A percentile compares a stretch with the other conserved stretches of the same genome.
phyloP scores from a whole-genome alignment of 108 stramenopile species.

The Mayamaea pseudoterrestris region DNA sequence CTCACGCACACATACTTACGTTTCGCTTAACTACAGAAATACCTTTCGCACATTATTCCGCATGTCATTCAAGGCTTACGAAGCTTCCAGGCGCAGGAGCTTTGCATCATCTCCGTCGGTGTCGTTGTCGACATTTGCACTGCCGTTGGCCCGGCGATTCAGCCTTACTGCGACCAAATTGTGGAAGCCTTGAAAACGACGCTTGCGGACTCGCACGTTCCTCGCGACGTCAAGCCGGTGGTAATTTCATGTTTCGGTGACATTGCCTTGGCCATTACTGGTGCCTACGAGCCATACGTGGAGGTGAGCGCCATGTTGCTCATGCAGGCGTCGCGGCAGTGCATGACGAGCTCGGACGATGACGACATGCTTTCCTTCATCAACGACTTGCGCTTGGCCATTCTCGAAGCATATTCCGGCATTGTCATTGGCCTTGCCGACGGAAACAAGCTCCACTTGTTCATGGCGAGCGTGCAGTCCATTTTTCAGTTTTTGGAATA shows the following conservation, averaged over 20 bases:
- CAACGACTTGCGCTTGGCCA: slow-evolving; percentile 76
- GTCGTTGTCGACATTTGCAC: slow-evolving; percentile 89
- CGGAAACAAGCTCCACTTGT: slow-evolving; percentile 41
- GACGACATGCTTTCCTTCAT: slow-evolving; percentile 94
- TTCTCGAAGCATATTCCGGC: slow-evolving; percentile 94
- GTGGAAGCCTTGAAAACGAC: slow-evolving; percentile 79
- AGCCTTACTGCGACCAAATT: slow-evolving; percentile 86
- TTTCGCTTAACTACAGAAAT: slow-evolving; percentile 37
- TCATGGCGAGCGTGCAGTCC: slow-evolving; percentile 43
- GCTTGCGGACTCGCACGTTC: slow-evolving; percentile 69
- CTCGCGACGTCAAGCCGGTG: slow-evolving; percentile 89
- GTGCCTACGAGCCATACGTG: slow-evolving; percentile 84
- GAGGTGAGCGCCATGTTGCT: slow-evolving; percentile 80
- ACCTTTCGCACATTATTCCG: slow-evolving; percentile 76
- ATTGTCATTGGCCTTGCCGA: slow-evolving; percentile 86
- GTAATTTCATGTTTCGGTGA: slow-evolving; percentile 92
- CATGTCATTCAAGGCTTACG: slow-evolving; percentile 73
- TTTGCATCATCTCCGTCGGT: slow-evolving; percentile 88
- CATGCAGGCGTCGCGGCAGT: slow-evolving; percentile 79
- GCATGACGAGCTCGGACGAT: slow-evolving; percentile 77
- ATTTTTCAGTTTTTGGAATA: slow-evolving; percentile 55
- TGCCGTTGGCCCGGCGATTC: slow-evolving; percentile 70
- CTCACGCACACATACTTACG: neutral
- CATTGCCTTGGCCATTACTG: slow-evolving; percentile 87
- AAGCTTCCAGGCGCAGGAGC: slow-evolving; percentile 84